Base-by-base conservation (phyloP, 352 stramenopile species). In the Thraustochytrium sp. region DNA sequence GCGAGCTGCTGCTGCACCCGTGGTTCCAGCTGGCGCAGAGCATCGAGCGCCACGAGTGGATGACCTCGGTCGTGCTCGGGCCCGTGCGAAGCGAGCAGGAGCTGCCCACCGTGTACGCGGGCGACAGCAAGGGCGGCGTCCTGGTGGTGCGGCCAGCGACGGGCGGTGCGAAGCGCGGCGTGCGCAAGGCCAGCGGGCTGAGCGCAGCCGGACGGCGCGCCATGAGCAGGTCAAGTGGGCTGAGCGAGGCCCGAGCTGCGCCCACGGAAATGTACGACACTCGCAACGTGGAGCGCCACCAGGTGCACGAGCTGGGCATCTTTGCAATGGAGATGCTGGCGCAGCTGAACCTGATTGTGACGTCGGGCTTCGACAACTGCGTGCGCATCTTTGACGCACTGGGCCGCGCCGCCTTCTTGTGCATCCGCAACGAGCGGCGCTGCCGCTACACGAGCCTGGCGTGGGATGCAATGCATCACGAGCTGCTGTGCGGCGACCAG, bases 321-420 rank as follows among this genome's bases (percentile, higher is more conserved):
- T 48, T 46, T 2, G 21, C 68, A 8, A 46, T 80, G 31, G 23
- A 38, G 0, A 80, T 80, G 68, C 11, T 80, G 13, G 29, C 21
- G 46, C 42, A 80, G 44, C 68, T 55, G 5, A 80, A 80, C 76
- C 53, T 80, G 16, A 34, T 80, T 3, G 44, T 80, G 26, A 80
- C 44, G 18, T 16, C 31, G 23, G 48, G 48, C 51, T 80, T 37
- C 26, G 68, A 80, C 68, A 80, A 80, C 68, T 55, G 31, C 23
- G 40, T 80, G 1, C 68, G 68, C 23, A 21, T 61, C 29, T 80
- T 80, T 64, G 68, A 80, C 38, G 68, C 31, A 13, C 21, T 51
- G 5, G 68, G 68, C 23, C 31, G 53, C 13, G 31, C 68, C 23
- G 68, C 46, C 0, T 80, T 80, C 31, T 26, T 80, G 31, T 55